phyloP scores from a whole-genome alignment of 169 alveolate genomes.

The Babesia gibsoni region DNA sequence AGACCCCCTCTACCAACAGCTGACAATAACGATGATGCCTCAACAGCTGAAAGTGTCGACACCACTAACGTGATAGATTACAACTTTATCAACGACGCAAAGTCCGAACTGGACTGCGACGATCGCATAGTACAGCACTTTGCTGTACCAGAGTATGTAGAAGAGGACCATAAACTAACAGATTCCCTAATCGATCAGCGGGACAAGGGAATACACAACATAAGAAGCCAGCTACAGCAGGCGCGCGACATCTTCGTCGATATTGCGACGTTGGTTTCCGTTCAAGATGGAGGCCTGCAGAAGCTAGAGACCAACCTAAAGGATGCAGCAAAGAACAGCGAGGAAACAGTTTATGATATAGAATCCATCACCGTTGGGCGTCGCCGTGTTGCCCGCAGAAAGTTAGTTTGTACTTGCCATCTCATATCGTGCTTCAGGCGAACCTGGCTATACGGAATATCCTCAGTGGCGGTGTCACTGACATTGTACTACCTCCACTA shows the following conservation, averaged over 20 bases:
- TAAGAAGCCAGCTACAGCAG: constrained; percentile 50
- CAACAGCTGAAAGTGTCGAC: constrained; percentile 9
- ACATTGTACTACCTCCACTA: constrained; percentile 14
- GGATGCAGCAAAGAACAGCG: constrained; percentile 32
- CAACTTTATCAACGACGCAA: constrained; percentile 48
- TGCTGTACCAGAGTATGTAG: constrained; percentile 1
- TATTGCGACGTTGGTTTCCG: constrained; percentile 52
- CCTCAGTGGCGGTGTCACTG: constrained; percentile 5
- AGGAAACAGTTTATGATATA: constrained; percentile 21
- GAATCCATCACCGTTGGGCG: constrained; percentile 1
- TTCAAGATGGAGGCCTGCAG: constrained; percentile 63
- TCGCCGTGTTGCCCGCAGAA: constrained; percentile 6
- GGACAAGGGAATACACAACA: constrained; percentile 32
- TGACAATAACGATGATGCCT: constrained; percentile 24
- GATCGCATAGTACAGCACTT: constrained; percentile 12
- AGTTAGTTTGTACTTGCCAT: background rate
- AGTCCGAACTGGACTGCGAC: constrained; percentile 18
- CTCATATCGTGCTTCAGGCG: background rate
- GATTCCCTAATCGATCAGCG: constrained; percentile 46
- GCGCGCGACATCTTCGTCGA: constrained; percentile 56
- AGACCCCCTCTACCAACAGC: background rate
- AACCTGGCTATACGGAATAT: constrained; percentile 20
- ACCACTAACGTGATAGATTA: constrained; percentile 25
- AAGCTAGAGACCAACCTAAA: constrained; percentile 31
- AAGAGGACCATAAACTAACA: constrained; percentile 12